These are phyloP conservation scores for Taxillus chinensis DNA, from an alignment of 164 flowering plant species.

Conservation along the genomic window DNA sequence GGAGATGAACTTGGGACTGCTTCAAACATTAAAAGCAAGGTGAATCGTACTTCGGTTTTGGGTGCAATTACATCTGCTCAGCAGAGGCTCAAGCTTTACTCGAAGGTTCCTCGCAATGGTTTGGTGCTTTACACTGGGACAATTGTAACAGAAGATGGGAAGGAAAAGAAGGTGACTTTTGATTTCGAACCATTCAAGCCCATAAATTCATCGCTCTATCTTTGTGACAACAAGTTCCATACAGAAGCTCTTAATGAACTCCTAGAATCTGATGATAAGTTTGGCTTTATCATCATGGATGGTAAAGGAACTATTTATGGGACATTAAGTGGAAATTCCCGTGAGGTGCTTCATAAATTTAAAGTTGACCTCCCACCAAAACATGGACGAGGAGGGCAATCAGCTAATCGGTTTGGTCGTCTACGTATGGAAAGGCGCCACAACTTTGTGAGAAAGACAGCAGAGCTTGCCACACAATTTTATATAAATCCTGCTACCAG, in stretches of 20 bases:
- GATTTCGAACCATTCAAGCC: conserved; percentile 2
- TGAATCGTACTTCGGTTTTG: conserved; percentile 1
- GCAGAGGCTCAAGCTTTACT: conserved; percentile 7
- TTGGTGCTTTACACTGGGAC: conserved; percentile 6
- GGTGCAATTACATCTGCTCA: conserved; percentile 6
- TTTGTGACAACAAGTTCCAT: conserved; percentile 3
- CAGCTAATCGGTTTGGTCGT: conserved; percentile 2
- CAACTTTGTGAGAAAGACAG: conserved; percentile 6
- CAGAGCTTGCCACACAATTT: conserved; percentile 4
- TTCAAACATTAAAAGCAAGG: conserved; percentile 7
- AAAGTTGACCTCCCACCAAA: conserved; percentile 1
- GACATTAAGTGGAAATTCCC: conserved; percentile 1
- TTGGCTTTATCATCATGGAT: conserved; percentile 1
- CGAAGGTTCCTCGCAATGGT: conserved; percentile 3
- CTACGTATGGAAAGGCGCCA: conserved; percentile 4
- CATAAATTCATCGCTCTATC: neutral
- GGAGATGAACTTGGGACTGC: conserved; percentile 6
- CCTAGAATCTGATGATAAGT: conserved; percentile 2
- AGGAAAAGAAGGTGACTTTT: conserved; percentile 5
- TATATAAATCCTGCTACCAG: conserved; percentile 5
- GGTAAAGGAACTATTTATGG: conserved; percentile 4
- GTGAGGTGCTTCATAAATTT: conserved; percentile 4
- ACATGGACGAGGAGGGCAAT: conserved; percentile 7
- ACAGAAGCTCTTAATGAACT: conserved; percentile 1
- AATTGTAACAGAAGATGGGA: conserved; percentile 6